These are phyloP conservation scores for Trypanosoma cruzi DNA, from an alignment of 208 protist species.

Conservation along the genomic window DNA sequence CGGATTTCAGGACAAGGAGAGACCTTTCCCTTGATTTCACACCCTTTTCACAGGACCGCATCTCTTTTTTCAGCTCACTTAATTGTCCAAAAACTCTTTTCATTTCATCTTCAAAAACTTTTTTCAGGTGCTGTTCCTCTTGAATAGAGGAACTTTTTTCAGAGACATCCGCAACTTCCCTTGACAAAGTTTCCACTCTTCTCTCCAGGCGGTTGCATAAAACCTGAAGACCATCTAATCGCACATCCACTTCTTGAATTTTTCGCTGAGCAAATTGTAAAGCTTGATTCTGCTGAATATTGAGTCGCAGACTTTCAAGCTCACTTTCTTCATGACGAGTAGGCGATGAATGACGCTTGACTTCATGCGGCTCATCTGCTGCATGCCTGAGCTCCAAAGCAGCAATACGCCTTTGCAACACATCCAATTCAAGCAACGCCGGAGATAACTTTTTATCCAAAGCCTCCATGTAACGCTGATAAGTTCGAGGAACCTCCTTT, in stretches of 20 bases:
- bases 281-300: constrained; percentile 1
- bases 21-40: background rate
- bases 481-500: constrained; percentile 13
- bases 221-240: constrained; percentile 11
- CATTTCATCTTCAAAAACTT: constrained; percentile 9
- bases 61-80: constrained; percentile 1
- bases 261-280: constrained; percentile 17
- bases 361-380: background rate
- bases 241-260: constrained; percentile 8
- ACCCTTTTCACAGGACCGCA: background rate
- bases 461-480: constrained; percentile 12
- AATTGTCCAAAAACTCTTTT: constrained; percentile 6
- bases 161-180: constrained; percentile 16
- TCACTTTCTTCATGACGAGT: background rate
- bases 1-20: background rate
- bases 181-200: constrained; percentile 7
- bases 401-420: constrained; percentile 7
- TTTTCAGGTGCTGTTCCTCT: constrained; percentile 6
- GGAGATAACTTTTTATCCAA: constrained; percentile 23
- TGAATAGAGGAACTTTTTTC: background rate
- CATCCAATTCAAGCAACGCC: constrained; percentile 14
- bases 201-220: constrained; percentile 15
- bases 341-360: background rate
- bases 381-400: constrained; percentile 1
- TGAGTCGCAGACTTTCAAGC: constrained; percentile 4